Base-by-base conservation (phyloP, 2,329 filamentous ascomycete genomes). In the Myriosclerotinia duriaeana region DNA sequence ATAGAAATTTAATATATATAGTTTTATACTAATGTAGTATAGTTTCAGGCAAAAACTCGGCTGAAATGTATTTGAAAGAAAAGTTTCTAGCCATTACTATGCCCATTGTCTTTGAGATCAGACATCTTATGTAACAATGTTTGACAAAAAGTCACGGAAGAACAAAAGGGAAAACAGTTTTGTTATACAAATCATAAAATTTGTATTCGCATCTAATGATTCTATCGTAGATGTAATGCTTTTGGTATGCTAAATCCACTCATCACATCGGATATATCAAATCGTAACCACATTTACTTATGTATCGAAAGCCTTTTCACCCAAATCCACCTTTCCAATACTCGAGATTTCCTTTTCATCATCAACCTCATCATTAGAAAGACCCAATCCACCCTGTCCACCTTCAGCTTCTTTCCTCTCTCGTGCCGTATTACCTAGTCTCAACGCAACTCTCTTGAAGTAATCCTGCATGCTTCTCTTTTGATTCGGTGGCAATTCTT, bases 281-380 rank as follows among this genome's bases (percentile, higher is more conserved):
- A 50, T 60, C 34, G 14, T 60, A 60, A 40, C 34, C 44, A 38
- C 30, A 38, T 50, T 40, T 36, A 42, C n/a, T 74, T 66, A 75
- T 60, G 73, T 74, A 69, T 74, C 74, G 68, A 76, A 77, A 60
- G 69, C 72, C 36, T 68, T 69, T 58, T 92, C 90, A 11, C 85
- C 89, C 56, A 93, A 80, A 76, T 98, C 94, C 60, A 97, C 88
- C 79, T 90, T 93, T 7, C 95, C 95, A 60, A 99, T 90, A 77
- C 91, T 95, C 93, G 93, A 96, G 69, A 99, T 88, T 81, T 99
- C 95, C 78, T 87, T 89, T 81, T 97, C 92, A 79, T 99, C 95
- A 76, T 99, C 95, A 42, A 87, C 81, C 80, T 99, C 95, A 78
- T 99, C 95, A 75, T 91, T 93, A 44, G 89, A 91, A 73, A 99